These are phyloP conservation scores for Coriolopsis trogii DNA, from an alignment of 1,284 basidiomycete species.

Conservation along the genomic window DNA sequence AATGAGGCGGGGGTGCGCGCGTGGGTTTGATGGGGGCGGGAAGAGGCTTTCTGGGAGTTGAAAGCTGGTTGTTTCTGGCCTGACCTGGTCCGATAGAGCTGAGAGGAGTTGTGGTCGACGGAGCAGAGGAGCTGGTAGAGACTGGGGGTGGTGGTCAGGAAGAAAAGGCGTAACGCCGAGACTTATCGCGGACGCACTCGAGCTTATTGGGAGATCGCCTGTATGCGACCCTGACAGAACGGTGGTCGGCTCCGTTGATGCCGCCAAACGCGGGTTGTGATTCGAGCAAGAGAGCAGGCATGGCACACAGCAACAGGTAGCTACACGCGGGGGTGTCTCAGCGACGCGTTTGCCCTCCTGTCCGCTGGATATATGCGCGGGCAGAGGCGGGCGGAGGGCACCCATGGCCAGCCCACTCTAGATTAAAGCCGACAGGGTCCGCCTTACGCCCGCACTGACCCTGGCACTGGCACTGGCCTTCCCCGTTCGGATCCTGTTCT, in stretches of 20 bases:
- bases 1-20: conserved; percentile 9
- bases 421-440: conserved; percentile 1
- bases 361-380: too few species aligned
- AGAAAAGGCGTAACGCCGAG: conserved; percentile 15
- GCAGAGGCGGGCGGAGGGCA: conserved; percentile 3
- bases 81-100: too few species aligned
- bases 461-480: not conserved
- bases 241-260: conserved; percentile 9
- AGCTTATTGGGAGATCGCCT: conserved; percentile 23
- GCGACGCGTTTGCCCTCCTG: too few species aligned
- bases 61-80: too few species aligned
- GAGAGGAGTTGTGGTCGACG: conserved; percentile 8
- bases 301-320: too few species aligned
- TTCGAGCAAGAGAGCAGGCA: conserved; percentile 23
- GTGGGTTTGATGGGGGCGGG: conserved; percentile 1
- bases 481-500: not conserved
- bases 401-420: not conserved
- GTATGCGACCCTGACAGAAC: conserved; percentile 16
- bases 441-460: conserved; percentile 21
- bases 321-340: too few species aligned
- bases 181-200: conserved; percentile 26
- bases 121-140: conserved; percentile 23
- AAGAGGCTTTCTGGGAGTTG: too few species aligned
- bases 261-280: conserved; percentile 16
- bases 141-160: conserved; percentile 18